These are phyloP conservation scores for Salix arbutifolia DNA, from an alignment of 345 rosid genomes.

Conservation along the genomic window DNA sequence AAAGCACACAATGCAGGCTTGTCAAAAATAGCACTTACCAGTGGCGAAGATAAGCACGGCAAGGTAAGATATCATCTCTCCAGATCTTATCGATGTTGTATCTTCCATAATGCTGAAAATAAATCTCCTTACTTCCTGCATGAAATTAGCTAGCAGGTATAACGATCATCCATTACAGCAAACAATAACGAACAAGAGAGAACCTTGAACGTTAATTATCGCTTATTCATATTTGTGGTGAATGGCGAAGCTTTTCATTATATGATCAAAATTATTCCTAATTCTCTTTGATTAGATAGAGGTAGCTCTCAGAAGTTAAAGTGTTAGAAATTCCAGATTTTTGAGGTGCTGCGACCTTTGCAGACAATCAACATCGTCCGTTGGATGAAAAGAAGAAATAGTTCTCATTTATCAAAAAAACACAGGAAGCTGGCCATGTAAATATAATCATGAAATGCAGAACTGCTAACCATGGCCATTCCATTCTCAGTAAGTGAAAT, in stretches of 20 bases:
- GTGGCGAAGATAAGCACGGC: constrained; percentile 85
- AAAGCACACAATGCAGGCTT: too few relatives aligned
- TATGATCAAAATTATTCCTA: neutral
- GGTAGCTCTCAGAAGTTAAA: neutral
- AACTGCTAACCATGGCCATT: too few relatives aligned
- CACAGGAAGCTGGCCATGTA: neutral
- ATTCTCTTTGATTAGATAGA: too few relatives aligned
- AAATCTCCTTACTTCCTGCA: constrained; percentile 72
- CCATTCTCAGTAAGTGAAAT: too few relatives aligned
- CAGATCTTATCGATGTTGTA: constrained; percentile 74
- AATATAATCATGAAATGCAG: neutral
- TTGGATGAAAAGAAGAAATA: too few relatives aligned
- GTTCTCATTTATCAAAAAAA: neutral
- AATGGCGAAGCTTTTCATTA: neutral
- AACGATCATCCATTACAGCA: neutral
- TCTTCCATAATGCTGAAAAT: constrained; percentile 64
- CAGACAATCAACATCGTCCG: too few relatives aligned
- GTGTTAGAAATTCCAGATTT: neutral
- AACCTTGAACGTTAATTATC: too few relatives aligned
- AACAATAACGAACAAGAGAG: too few relatives aligned
- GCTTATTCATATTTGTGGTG: too few relatives aligned
- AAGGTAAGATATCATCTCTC: constrained; percentile 84
- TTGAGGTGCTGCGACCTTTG: neutral
- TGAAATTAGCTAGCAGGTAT: constrained; percentile 4
- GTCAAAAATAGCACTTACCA: constrained; percentile 41